Evolutionary conservation across 1,139 yeast species (phyloP), one percentile per base, ranked within the genome.

Genomic region (Yamadazyma spencermartinsiae): DNA sequence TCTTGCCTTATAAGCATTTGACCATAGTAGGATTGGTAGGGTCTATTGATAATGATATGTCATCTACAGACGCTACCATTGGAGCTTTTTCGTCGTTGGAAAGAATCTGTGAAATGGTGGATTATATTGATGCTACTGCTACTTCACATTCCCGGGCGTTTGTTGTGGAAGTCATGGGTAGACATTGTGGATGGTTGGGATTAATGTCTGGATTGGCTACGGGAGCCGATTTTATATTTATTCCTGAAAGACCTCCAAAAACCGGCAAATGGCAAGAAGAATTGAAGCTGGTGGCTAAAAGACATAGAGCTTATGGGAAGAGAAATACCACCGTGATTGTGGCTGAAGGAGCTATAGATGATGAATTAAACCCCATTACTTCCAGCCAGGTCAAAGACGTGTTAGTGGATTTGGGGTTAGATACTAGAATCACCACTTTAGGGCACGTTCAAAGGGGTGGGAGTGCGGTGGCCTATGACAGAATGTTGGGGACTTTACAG

Each of bases 361-460:
- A 74, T 42, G 81, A 82, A 45, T 68, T 84, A 53, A 73, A 75
- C 37, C 86, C 86, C 35, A 81, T 85, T 50, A 67, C 84, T 4
- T 69, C 86, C 25, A 74, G 79, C 18, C 80, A 80, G 43, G 92
- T 85, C 33, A 81, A 80, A 54, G 75, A 80, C 35, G 89, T 79
- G 7, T 67, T 85, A 48, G 86, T 83, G 13, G 82, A 81, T 24
- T 63, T 85, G 44, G 88, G 88, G 11, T 67, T 85, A 41, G 94
- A 85, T 59, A 85, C 94, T 5, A 75, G 90, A 62, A 79, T 84
- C 49, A 85, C 94, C 33, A 82, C 84, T 11, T 70, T 85, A 56
- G 94, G 94, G 34, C 94, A 85, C 54, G 94, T 85, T 32, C 94
- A 85, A 66, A 74, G 94, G 65, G 94, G 94, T 64, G 94, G 94